Evolutionary conservation across 2,329 filamentous ascomycete genomes (phyloP).

Genomic region (Ciborinia camelliae): DNA sequence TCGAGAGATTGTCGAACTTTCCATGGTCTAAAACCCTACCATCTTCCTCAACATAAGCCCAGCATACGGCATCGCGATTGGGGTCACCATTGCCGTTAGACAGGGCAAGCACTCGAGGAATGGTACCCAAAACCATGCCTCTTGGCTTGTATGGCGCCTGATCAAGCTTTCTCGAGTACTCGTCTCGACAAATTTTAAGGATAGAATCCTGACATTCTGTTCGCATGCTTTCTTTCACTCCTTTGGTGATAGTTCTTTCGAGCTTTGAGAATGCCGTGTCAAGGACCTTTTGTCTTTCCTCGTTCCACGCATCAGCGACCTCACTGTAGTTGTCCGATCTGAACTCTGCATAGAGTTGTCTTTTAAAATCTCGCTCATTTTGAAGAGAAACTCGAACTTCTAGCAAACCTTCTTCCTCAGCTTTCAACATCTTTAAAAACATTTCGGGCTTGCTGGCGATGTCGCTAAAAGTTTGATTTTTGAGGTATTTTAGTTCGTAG

Average conservation of each 20-base stretch:
- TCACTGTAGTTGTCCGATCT: slow-evolving; percentile 95
- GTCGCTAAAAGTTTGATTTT: slow-evolving; percentile 80
- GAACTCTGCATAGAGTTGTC: slow-evolving; percentile 76
- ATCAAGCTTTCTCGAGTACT: slow-evolving; percentile 85
- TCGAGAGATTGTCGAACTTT: slow-evolving; percentile 75
- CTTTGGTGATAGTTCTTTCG: slow-evolving; percentile 79
- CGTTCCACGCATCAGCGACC: slow-evolving; percentile 91
- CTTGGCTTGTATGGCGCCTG: slow-evolving; percentile 96
- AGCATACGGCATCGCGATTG: slow-evolving; percentile 75
- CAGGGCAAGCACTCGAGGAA: slow-evolving; percentile 80
- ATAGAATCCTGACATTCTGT: slow-evolving; percentile 93
- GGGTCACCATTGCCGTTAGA: slow-evolving; percentile 79
- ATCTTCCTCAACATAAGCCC: slow-evolving; percentile 92
- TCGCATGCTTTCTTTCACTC: slow-evolving; percentile 90
- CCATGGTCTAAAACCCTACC: slow-evolving; percentile 86
- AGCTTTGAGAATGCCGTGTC: slow-evolving; percentile 78
- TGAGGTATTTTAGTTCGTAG: slow-evolving; percentile 96
- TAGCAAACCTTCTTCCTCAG: slow-evolving; percentile 88
- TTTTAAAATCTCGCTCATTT: slow-evolving; percentile 70
- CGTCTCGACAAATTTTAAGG: slow-evolving; percentile 81
- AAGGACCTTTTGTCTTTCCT: slow-evolving; percentile 78
- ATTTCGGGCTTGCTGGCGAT: slow-evolving; percentile 81
- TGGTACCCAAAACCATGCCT: slow-evolving; percentile 83
- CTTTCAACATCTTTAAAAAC: slow-evolving; percentile 95
- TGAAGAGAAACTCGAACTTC: slow-evolving; percentile 79